Evolutionary conservation across 108 stramenopile genomes (phyloP).

Genomic region (Skeletonema menzelii): DNA sequence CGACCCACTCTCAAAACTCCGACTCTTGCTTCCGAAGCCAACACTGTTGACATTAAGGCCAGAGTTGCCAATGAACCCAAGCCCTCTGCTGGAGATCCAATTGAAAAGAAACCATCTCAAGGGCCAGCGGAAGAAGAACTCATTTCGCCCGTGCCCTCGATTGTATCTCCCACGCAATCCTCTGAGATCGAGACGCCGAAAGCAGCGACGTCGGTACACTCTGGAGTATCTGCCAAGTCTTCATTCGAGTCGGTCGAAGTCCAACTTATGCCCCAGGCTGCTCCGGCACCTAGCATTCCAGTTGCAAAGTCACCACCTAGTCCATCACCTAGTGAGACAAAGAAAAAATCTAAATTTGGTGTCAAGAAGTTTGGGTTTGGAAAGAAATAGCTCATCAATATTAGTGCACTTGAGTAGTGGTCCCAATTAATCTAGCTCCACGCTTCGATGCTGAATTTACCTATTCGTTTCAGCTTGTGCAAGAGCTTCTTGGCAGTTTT

Average conservation of each 20-base stretch:
- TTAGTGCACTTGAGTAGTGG: background rate
- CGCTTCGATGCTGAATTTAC: slow-evolving; percentile 72
- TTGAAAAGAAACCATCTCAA: background rate
- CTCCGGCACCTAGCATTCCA: background rate
- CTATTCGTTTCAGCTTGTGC: slow-evolving; percentile 42
- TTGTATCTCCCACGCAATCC: background rate
- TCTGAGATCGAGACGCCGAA: background rate
- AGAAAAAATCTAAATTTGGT: slow-evolving; percentile 9
- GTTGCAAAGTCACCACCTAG: background rate
- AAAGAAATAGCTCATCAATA: slow-evolving; percentile 6
- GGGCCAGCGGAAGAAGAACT: background rate
- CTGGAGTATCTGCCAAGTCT: background rate
- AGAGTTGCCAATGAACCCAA: background rate
- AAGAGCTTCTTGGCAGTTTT: slow-evolving; percentile 42
- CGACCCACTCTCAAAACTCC: background rate
- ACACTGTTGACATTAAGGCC: slow-evolving; percentile 16
- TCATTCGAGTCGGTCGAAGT: background rate
- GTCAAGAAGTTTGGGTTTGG: slow-evolving; percentile 13
- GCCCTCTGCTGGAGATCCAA: background rate
- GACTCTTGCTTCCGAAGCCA: background rate
- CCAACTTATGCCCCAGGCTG: background rate
- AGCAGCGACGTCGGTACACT: background rate
- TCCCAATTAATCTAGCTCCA: slow-evolving; percentile 54
- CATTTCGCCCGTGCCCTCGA: background rate
- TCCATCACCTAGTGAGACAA: background rate